A percentile compares a stretch with the other conserved stretches of the same genome.
Conservation (phyloP, 352 stramenopile species). For the Achlya hypogyna region DNA sequence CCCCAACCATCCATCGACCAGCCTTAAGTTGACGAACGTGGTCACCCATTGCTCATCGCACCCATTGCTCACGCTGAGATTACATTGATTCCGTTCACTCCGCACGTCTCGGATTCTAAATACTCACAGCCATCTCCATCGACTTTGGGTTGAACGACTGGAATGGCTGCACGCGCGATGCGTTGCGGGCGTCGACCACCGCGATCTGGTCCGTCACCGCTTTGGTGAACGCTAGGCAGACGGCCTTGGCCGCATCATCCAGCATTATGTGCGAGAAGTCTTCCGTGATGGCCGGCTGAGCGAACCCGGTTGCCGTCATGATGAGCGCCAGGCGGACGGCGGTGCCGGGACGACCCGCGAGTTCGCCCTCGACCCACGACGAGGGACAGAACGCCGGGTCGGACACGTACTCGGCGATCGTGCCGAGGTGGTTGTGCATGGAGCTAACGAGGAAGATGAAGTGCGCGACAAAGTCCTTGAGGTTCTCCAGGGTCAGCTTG, state of each 20-base stretch:
- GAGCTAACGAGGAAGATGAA: slow-evolving; percentile 7
- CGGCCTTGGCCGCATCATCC: slow-evolving; percentile 6
- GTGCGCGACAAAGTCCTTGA: slow-evolving; percentile 12
- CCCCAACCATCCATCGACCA: too few species aligned
- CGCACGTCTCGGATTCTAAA: not conserved
- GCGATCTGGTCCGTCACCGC: not conserved
- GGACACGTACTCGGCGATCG: slow-evolving; percentile 17
- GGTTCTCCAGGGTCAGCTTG: not conserved
- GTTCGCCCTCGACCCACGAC: slow-evolving; percentile 17
- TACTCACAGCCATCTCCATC: slow-evolving; percentile 21
- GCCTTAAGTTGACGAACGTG: too few species aligned
- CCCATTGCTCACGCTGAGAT: not conserved
- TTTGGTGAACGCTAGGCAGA: slow-evolving; percentile 1
- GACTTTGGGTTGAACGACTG: slow-evolving; percentile 21
- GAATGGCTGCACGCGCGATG: slow-evolving; percentile 6
- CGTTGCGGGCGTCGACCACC: slow-evolving; percentile 15
- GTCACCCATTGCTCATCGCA: not conserved
- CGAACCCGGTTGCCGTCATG: slow-evolving; percentile 17
- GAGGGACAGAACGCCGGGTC: slow-evolving; percentile 19
- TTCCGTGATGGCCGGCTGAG: slow-evolving; percentile 14
- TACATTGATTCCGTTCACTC: not conserved
- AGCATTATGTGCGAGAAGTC: slow-evolving; percentile 20
- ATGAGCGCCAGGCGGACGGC: slow-evolving; percentile 16
- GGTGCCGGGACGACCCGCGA: slow-evolving; percentile 2
- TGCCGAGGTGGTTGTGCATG: slow-evolving; percentile 20